phyloP scores from a whole-genome alignment of 495 filamentous ascomycete species.

The Penicillium antarcticum region DNA sequence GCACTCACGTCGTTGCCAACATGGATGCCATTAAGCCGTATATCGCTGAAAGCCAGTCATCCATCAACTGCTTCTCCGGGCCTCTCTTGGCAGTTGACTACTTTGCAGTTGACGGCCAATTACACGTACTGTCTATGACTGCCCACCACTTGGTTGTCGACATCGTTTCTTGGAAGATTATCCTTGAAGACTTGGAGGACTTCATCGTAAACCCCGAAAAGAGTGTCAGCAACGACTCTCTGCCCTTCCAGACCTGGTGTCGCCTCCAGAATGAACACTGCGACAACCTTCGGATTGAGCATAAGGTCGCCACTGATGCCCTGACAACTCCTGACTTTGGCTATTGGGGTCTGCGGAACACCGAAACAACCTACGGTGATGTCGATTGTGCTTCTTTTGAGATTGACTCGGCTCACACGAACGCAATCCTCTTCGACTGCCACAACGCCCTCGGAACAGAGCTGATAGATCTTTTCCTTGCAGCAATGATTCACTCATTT shows the following conservation, averaged over 20 bases:
- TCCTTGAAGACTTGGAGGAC: constrained; percentile 65
- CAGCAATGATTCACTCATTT: constrained; percentile 51
- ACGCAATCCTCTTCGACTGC: constrained; percentile 40
- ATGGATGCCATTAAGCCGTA: constrained; percentile 27
- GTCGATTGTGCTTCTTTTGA: constrained; percentile 43
- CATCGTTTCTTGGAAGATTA: constrained; percentile 66
- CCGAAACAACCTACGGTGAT: constrained; percentile 47
- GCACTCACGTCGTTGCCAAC: constrained; percentile 14
- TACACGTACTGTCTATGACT: constrained; percentile 55
- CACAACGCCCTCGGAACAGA: constrained; percentile 50
- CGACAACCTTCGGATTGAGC: constrained; percentile 15
- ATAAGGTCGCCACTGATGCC: constrained; percentile 23
- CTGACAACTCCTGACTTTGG: constrained; percentile 33
- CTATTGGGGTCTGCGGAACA: constrained; percentile 52
- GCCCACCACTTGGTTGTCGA: constrained; percentile 70
- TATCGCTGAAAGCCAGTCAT: constrained; percentile 38
- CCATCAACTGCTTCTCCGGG: constrained; percentile 41
- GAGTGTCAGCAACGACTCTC: constrained; percentile 31
- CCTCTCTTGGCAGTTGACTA: constrained; percentile 43
- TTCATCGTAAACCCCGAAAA: constrained; percentile 47
- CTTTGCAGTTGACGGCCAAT: constrained; percentile 41
- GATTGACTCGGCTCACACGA: constrained; percentile 41
- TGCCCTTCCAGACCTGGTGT: constrained; percentile 66
- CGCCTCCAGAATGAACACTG: constrained; percentile 42
- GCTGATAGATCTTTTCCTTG: constrained; percentile 51